Conservation (phyloP, 169 alveolate genomes). For the Perkinsus marinus region DNA sequence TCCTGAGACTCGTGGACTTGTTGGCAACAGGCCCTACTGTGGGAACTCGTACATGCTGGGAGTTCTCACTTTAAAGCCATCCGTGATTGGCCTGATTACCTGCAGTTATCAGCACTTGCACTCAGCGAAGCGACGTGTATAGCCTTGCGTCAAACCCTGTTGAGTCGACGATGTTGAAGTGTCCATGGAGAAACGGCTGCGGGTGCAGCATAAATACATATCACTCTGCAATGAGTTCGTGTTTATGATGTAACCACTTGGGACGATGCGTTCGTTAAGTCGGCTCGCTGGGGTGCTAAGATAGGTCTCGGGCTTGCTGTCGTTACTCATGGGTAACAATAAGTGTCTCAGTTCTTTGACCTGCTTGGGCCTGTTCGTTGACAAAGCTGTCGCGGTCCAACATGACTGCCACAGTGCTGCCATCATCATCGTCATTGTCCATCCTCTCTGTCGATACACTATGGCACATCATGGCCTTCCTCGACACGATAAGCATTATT, state of each 20-base stretch:
- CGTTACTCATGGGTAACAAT: too few species aligned
- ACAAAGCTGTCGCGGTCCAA: neutral
- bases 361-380: neutral
- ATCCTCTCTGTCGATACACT: neutral
- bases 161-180: neutral
- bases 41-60: neutral
- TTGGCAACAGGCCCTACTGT: neutral
- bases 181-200: neutral
- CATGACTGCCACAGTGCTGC: neutral
- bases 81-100: neutral
- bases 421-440: neutral
- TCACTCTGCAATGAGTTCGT: neutral
- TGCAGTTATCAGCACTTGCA: neutral
- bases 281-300: too few species aligned
- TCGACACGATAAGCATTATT: neutral
- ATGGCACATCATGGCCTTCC: neutral
- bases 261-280: too few species aligned
- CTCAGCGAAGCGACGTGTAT: too few species aligned
- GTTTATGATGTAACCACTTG: neutral
- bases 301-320: too few species aligned
- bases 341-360: too few species aligned
- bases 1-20: neutral
- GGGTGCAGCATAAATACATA: neutral
- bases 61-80: neutral
- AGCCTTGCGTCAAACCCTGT: neutral